Percentiles rank a stretch among this genome's conserved stretches.
phyloP scores from a whole-genome alignment of 441 rosid species.

The Dalechampia spathulata region DNA sequence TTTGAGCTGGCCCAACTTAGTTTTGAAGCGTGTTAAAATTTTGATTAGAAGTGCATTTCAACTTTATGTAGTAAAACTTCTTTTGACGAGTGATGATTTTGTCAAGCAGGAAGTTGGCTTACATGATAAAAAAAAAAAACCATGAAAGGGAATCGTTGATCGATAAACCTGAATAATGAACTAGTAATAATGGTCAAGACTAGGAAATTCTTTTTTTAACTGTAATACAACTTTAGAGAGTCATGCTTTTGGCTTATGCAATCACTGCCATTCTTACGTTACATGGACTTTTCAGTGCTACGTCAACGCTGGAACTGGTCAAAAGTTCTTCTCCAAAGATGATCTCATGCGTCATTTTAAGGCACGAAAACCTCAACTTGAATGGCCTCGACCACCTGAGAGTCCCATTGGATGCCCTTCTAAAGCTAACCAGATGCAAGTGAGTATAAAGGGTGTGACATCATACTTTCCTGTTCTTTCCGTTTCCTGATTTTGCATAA shows the following conservation, averaged over 20 bases:
- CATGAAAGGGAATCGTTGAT: not conserved
- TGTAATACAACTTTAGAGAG: not conserved
- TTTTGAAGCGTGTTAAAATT: not conserved
- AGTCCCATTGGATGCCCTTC: constrained; percentile 6
- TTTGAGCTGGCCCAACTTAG: not conserved
- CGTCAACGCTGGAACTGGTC: constrained; percentile 32
- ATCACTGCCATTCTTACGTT: not conserved
- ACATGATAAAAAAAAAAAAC: not conserved
- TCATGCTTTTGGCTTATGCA: constrained; percentile 3
- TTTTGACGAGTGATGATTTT: not conserved
- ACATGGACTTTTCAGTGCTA: constrained; percentile 36
- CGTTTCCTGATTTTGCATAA: constrained; percentile 3
- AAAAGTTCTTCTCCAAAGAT: constrained; percentile 41
- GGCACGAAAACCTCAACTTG: constrained; percentile 17
- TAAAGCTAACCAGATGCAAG: constrained; percentile 18
- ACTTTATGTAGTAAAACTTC: not conserved
- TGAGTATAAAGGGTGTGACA: constrained; percentile 14
- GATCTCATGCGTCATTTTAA: constrained; percentile 29
- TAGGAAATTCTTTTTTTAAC: not conserved
- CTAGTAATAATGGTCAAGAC: not conserved
- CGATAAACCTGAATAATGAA: not conserved
- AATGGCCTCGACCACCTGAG: constrained; percentile 6
- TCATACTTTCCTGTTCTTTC: constrained; percentile 3
- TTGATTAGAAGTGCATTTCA: not conserved
- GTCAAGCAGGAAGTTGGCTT: not conserved